Base-by-base conservation (phyloP, 306 rosid genomes). In the Prunus fruticosa region DNA sequence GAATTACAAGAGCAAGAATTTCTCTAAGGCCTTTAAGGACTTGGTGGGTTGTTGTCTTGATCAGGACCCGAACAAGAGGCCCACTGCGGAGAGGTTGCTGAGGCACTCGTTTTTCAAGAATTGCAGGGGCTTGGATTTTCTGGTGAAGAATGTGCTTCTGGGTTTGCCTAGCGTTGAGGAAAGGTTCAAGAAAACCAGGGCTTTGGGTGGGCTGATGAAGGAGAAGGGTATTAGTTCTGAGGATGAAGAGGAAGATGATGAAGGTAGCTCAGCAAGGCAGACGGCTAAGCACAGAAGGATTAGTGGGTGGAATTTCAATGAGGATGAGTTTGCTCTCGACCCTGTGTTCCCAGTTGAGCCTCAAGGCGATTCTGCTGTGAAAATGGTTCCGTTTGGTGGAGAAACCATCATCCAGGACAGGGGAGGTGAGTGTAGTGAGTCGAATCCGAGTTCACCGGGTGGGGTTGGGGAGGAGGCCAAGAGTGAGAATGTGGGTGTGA, bases 261-360 rank as follows among this genome's bases (percentile, higher is more conserved):
- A 72, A 1, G 34, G 12, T 0, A 74, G 67, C 5, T 5, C 18
- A 4, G 2, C 0, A 74, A 57, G 23, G 45, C 14, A 15, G 11
- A 71, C 46, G 11, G 69, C 51, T 7, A 79, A 74, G 56, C 43
- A 43, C 3, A 76, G 88, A 71, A 90, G 89, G 76, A 86, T 92
- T 6, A 88, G 87, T 51, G 88, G 90, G 8, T 90, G 93, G 96
- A 86, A 88, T 68, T 92, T 86, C 82, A 87, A 92, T 53, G 91
- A 90, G 80, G 91, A 90, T 0, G 87, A 82, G 2, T 81, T 92
- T 61, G 56, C 80, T 18, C 86, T 92, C 18, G 81, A 85, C 11
- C 88, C 91, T 3, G 84, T 87, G 0, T 89, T 88, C 41, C 93
- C 87, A 4, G 72, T 56, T 1, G 79, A 81, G 34, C 11, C 11